Evolutionary conservation across 192 early-diverging fungal species (phyloP).

Genomic region (Ramicandelaber brevisporus): DNA sequence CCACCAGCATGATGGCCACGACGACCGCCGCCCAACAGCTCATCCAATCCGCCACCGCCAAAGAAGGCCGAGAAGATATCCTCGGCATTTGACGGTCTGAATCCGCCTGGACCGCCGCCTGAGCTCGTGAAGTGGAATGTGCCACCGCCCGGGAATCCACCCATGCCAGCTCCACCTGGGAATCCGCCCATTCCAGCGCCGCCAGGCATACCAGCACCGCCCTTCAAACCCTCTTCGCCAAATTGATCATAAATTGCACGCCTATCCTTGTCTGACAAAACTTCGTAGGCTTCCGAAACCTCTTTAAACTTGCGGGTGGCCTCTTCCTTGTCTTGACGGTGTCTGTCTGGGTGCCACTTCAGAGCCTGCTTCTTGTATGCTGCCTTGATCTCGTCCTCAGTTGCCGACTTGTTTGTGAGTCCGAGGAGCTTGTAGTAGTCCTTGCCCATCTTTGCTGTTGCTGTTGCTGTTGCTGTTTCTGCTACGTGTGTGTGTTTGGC

Average conservation of each 20-base stretch:
- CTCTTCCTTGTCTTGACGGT: conserved; percentile 10
- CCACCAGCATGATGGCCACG: conserved; percentile 14
- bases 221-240: conserved; percentile 70
- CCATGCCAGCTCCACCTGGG: conserved; percentile 14
- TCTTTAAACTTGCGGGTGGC: conserved; percentile 63
- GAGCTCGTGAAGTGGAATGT: conserved; percentile 42
- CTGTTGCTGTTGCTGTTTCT: too few relatives aligned
- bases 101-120: conserved; percentile 37
- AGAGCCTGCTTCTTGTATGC: conserved; percentile 44
- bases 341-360: conserved; percentile 48
- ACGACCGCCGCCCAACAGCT: conserved; percentile 8
- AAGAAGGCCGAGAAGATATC: conserved; percentile 85
- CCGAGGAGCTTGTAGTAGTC: conserved; percentile 49
- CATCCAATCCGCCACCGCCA: conserved; percentile 13
- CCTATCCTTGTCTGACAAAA: conserved; percentile 78
- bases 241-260: conserved; percentile 80
- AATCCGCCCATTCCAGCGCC: conserved; percentile 29
- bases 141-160: conserved; percentile 21
- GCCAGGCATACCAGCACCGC: conserved; percentile 25
- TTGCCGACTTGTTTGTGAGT: conserved; percentile 21
- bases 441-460: too few relatives aligned
- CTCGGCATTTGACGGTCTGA: conserved; percentile 58
- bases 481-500: too few relatives aligned
- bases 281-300: conserved; percentile 93
- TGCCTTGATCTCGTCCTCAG: conserved; percentile 42